Evolutionary conservation across 805 yeast species (phyloP), one percentile per base, ranked within the genome.

Genomic region (Lachancea mirantina): DNA sequence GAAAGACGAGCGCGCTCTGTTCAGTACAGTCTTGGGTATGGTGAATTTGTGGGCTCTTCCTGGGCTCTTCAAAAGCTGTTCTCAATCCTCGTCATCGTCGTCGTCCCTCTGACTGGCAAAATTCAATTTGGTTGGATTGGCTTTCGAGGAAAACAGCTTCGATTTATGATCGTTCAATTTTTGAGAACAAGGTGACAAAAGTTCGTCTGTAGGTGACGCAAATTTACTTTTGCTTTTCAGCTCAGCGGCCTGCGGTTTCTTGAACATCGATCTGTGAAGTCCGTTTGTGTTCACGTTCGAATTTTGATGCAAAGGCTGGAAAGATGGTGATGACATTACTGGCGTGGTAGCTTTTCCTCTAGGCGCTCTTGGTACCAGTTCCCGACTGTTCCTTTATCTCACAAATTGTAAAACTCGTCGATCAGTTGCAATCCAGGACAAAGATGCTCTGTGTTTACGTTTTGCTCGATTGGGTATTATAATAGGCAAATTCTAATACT

Each of bases 171-270:
- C 68, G 39, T 52, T 70, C 39, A 75, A 52, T 50, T 71, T 74
- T 41, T 71, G 69, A 2, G 78, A 65, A 46, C 78, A 71, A 18
- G 81, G 80, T 3, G 78, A 72, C 52, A 74, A 51, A 41, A 74
- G 41, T 30, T 61, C 68, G 44, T 75, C 82, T 3, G 82, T 75
- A 26, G 80, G 80, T 9, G 78, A 72, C 6, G 72, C 59, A 40
- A 60, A 52, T 22, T 52, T 52, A 35, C 47, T 38, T 43, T 40
- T 45, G 11, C 32, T 24, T 23, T 34, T 32, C 21, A 21, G 21
- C 27, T 15, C 27, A 24, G 21, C 13, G 16, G 33, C 23, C 26
- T 26, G n/a, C 30, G 43, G 42, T 28, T 45, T 48, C 29, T 50
- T 46, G 30, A 52, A 48, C 34, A 54, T 40, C 15, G 47, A 34